phyloP scores from a whole-genome alignment of 2,329 filamentous ascomycete species.

The Ophiostoma populinum region DNA sequence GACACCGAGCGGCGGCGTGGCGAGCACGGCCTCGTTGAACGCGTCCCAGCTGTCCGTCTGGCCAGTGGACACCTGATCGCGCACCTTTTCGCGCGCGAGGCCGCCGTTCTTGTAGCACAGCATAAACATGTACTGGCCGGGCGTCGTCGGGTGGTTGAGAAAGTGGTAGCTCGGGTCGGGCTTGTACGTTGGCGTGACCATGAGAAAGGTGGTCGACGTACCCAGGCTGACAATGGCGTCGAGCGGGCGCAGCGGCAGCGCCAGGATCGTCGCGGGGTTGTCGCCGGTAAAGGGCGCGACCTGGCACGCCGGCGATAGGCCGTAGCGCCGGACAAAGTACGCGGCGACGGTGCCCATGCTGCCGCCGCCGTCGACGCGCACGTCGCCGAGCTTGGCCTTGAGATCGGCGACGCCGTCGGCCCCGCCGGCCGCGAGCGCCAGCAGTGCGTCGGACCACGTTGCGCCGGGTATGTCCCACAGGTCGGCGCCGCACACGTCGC shows the following conservation, averaged over 20 bases:
- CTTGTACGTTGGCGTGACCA: constrained; percentile 85
- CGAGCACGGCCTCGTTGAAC: constrained; percentile 60
- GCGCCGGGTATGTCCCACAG: constrained; percentile 74
- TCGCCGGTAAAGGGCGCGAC: constrained; percentile 85
- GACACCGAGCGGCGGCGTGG: constrained; percentile 53
- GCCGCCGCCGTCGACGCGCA: constrained; percentile 63
- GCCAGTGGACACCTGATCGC: constrained; percentile 50
- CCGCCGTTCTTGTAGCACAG: constrained; percentile 98
- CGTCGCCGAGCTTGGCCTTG: constrained; percentile 61
- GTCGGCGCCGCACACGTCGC: constrained; percentile 93
- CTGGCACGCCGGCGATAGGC: constrained; percentile 57
- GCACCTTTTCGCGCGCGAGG: constrained; percentile 75
- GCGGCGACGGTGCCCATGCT: constrained; percentile 56
- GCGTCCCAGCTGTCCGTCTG: constrained; percentile 48
- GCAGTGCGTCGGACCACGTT: constrained; percentile 55
- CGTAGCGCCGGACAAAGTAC: constrained; percentile 68
- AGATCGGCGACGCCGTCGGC: constrained; percentile 42
- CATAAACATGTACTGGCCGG: constrained; percentile 98
- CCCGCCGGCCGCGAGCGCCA: constrained; percentile 56
- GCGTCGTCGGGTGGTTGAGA: constrained; percentile 90
- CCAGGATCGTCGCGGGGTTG: constrained; percentile 88
- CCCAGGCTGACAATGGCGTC: constrained; percentile 92
- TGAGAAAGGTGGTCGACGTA: constrained; percentile 91
- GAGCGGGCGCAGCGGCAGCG: constrained; percentile 67
- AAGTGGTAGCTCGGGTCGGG: constrained; percentile 89